Percentiles rank a stretch among this genome's conserved stretches.
Evolutionary conservation across 2,329 filamentous ascomycete genomes (phyloP).

Genomic region (Penicillium brasilianum): DNA sequence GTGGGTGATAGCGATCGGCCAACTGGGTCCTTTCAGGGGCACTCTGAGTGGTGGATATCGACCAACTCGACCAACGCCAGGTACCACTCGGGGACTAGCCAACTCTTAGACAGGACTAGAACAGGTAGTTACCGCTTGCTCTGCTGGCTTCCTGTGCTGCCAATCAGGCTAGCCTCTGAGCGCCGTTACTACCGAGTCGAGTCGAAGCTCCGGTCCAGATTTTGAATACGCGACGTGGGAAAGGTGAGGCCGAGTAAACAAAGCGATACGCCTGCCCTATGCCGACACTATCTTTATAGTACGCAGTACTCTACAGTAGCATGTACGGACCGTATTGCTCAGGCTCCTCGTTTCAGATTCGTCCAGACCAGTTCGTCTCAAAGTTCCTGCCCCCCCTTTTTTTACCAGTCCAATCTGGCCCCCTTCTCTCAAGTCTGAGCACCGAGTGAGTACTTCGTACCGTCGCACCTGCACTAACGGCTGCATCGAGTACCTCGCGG

Average conservation of each 20-base stretch:
- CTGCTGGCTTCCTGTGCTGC: neutral
- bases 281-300: neutral
- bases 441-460: no score
- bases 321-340: neutral
- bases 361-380: conserved; percentile 4
- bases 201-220: conserved; percentile 6
- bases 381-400: neutral
- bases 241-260: neutral
- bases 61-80: conserved; percentile 15
- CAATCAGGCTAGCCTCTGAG: conserved; percentile 7
- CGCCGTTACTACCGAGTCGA: conserved; percentile 5
- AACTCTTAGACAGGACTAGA: neutral
- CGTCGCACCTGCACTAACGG: neutral
- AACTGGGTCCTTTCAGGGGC: conserved; percentile 23
- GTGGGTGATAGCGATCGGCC: conserved; percentile 30
- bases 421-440: no score
- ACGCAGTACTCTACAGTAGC: neutral
- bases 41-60: conserved; percentile 20
- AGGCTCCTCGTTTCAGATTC: conserved; percentile 5
- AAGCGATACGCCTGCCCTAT: neutral
- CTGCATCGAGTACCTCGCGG: neutral
- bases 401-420: conserved; percentile 1
- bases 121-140: conserved; percentile 6
- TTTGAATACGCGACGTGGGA: conserved; percentile 2
- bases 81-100: conserved; percentile 13